These are phyloP conservation scores for Anthoceros angustus DNA, from an alignment of 225 moss, liverwort and hornwort genomes.

Conservation along the genomic window DNA sequence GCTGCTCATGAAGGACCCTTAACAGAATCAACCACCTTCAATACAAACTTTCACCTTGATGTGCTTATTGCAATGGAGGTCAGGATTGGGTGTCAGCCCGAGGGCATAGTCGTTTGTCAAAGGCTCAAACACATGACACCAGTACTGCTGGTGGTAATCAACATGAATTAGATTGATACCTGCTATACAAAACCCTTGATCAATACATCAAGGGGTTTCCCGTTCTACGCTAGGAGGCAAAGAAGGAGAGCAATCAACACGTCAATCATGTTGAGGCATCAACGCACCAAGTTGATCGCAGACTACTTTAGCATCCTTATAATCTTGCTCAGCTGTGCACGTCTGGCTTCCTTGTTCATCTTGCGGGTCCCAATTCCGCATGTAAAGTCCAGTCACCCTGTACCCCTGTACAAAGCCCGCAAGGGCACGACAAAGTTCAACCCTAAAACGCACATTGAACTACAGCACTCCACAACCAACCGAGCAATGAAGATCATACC, in stretches of 20 bases:
- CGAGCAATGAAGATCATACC: constrained; percentile 16
- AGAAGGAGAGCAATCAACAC: too few relatives aligned
- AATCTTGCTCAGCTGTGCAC: constrained; percentile 72
- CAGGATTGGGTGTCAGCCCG: constrained; percentile 90
- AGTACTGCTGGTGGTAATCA: constrained; percentile 79
- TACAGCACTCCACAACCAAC: background rate
- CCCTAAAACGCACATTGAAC: background rate
- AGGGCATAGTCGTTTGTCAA: constrained; percentile 60
- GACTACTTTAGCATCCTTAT: constrained; percentile 55
- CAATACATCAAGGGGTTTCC: background rate
- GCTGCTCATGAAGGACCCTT: too few relatives aligned
- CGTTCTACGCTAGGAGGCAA: background rate
- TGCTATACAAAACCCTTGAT: constrained; percentile 14
- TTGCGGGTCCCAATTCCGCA: constrained; percentile 85
- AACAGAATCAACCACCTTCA: too few relatives aligned
- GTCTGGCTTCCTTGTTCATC: constrained; percentile 57
- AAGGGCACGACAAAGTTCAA: background rate
- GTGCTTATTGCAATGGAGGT: constrained; percentile 81
- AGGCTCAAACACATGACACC: constrained; percentile 82
- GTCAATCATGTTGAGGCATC: background rate
- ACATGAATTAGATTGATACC: constrained; percentile 52
- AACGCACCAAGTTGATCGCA: constrained; percentile 61
- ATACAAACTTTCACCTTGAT: constrained; percentile 42
- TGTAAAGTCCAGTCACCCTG: constrained; percentile 77
- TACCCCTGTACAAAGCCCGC: constrained; percentile 41